Evolutionary conservation across 768 basidiomycete genomes (phyloP), one percentile per base, ranked within the genome.

Genomic region (Panaeolus cyanescens): DNA sequence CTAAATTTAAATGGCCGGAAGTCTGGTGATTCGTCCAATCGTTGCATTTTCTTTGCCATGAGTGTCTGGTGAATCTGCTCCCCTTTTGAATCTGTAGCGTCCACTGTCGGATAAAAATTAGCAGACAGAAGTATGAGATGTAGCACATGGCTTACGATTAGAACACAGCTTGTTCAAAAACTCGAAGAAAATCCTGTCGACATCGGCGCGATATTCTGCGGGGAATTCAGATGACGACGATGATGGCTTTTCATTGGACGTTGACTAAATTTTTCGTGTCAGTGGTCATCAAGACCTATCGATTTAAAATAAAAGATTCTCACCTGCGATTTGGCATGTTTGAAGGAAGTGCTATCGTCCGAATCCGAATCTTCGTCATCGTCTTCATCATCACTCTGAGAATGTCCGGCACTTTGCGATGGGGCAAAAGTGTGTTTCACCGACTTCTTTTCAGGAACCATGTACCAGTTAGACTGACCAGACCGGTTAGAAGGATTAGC

Each of bases 1-100:
- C 96, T 88, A 79, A 99, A 99, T 76, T 98, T 98, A 87, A 99
- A 99, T 54, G 96, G 96, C 28, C 96, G 87, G 76, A 96, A 99
- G 75, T 99, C 96, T 40, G 90, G 88, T 34, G 93, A 95, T 78
- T 98, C 96, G 72, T 97, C 96, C 59, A 99, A 81, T 57, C 94
- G 89, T 68, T 95, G 92, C 96, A 99, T 99, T 82, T 93, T 93
- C 82, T 98, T 98, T 0, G 96, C 91, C 96, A 99, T 99, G 68
- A 99, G 82, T 33, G 94, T 94, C 76, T 99, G 96, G 71, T 99
- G 96, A 60, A 99, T 95, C 42, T 92, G 89, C 73, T 99, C 96
- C 55, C 96, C 96, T 74, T 99, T 99, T 31, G 86, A 82, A 71
- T 99, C 97, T 54, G 89, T 91, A 4, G 92, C 90, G 60, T 97